These are phyloP conservation scores for Russula sp. DNA, from an alignment of 768 basidiomycete species.

Conservation along the genomic window DNA sequence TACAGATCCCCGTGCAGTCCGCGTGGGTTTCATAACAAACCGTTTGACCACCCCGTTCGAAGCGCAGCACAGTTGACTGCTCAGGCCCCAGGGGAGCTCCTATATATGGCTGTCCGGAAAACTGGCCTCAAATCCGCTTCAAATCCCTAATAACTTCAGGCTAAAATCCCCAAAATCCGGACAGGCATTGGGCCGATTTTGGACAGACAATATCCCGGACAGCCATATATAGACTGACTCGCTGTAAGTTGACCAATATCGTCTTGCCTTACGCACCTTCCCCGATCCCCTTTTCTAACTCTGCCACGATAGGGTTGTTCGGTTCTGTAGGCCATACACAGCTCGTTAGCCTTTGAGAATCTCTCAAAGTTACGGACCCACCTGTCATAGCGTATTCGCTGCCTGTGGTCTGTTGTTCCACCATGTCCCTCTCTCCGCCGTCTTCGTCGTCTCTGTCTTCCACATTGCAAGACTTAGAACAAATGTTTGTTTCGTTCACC, in stretches of 20 bases:
- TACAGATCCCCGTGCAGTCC: not conserved
- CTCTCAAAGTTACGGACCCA: not conserved
- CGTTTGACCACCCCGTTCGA: not conserved
- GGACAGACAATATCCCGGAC: too few relatives aligned
- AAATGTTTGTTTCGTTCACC: constrained; percentile 12
- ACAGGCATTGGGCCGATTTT: too few relatives aligned
- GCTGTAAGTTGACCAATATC: not conserved
- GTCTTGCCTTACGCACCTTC: not conserved
- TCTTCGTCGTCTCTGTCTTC: not conserved
- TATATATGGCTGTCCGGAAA: too few relatives aligned
- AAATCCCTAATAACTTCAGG: too few relatives aligned
- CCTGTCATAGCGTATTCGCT: not conserved
- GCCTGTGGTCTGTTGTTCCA: not conserved
- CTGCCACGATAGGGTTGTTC: not conserved
- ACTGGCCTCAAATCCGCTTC: too few relatives aligned
- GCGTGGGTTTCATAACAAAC: too few relatives aligned
- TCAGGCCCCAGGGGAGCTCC: too few relatives aligned
- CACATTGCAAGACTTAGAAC: not conserved
- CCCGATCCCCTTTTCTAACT: not conserved
- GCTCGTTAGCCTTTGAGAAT: not conserved
- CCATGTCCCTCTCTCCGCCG: not conserved
- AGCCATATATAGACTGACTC: too few relatives aligned
- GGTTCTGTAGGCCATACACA: not conserved
- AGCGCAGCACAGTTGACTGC: not conserved
- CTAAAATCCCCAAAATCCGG: too few relatives aligned